Conservation (phyloP, 129 eudicot genomes). For the Deinandra increscens region DNA sequence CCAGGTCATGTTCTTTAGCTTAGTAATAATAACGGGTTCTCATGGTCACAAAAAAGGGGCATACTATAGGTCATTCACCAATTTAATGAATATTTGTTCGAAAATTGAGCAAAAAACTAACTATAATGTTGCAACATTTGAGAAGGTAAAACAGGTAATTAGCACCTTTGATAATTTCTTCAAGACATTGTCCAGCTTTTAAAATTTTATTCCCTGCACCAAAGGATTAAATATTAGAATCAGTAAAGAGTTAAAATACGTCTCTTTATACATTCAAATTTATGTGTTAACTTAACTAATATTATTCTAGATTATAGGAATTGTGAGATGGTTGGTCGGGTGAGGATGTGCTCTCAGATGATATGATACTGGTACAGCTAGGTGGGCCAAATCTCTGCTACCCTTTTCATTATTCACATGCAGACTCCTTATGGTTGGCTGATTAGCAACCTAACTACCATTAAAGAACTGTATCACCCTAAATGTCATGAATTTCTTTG, state of each 20-base stretch:
- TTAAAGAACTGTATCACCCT: too few relatives aligned
- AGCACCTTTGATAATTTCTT: constrained; percentile 81
- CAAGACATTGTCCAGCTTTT: constrained; percentile 79
- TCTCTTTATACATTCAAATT: background rate
- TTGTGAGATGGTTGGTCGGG: too few relatives aligned
- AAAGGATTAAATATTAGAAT: background rate
- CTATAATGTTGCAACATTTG: background rate
- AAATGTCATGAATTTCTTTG: too few relatives aligned
- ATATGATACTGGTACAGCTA: too few relatives aligned
- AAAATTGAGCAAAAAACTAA: background rate
- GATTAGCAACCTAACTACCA: too few relatives aligned
- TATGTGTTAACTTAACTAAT: background rate
- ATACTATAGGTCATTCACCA: background rate
- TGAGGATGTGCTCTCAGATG: too few relatives aligned
- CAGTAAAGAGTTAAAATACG: background rate
- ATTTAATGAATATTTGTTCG: background rate
- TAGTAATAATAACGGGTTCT: background rate
- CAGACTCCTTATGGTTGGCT: too few relatives aligned
- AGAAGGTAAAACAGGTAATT: background rate
- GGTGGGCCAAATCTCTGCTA: too few relatives aligned
- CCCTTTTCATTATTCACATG: too few relatives aligned
- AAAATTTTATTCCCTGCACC: constrained; percentile 70
- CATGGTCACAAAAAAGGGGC: background rate
- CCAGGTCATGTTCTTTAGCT: too few relatives aligned
- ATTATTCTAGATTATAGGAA: background rate